phyloP scores from a whole-genome alignment of 2,329 filamentous ascomycete genomes.

The Aquanectria penicillioides region DNA sequence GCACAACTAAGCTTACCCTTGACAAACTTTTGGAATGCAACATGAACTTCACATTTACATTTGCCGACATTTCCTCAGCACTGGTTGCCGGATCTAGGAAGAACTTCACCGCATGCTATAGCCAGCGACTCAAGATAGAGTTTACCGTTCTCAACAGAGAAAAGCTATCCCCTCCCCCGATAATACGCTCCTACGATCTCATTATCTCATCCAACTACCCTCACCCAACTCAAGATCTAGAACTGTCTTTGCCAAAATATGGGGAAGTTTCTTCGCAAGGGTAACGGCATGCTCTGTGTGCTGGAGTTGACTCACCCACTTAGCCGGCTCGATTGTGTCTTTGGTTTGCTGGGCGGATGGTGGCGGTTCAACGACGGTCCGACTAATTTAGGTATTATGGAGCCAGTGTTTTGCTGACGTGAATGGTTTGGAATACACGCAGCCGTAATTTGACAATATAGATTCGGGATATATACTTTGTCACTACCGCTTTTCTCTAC shows the following conservation, averaged over 20 bases:
- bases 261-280: slow-evolving; percentile 33
- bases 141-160: slow-evolving; percentile 46
- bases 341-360: slow-evolving; percentile 12
- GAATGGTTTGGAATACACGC: too few relatives aligned
- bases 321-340: slow-evolving; percentile 1
- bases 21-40: slow-evolving; percentile 33
- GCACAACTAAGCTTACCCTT: slow-evolving; percentile 49
- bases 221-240: slow-evolving; percentile 46
- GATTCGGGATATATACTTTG: too few relatives aligned
- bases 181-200: slow-evolving; percentile 39
- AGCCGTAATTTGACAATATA: too few relatives aligned
- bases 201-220: slow-evolving; percentile 50
- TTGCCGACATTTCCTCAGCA: slow-evolving; percentile 53
- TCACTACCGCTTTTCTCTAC: too few relatives aligned
- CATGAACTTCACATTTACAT: slow-evolving; percentile 50
- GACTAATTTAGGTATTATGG: too few relatives aligned
- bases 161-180: slow-evolving; percentile 25
- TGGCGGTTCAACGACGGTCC: slow-evolving; percentile 3
- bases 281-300: neutral
- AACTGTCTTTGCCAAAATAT: slow-evolving; percentile 35
- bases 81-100: slow-evolving; percentile 43
- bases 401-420: too few relatives aligned
- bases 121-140: slow-evolving; percentile 27
- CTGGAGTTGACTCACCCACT: slow-evolving; percentile 2
- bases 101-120: slow-evolving; percentile 32